A percentile compares a stretch with the other conserved stretches of the same genome.
Conservation (phyloP, 2,329 filamentous ascomycete genomes). For the Colletotrichum sidae region DNA sequence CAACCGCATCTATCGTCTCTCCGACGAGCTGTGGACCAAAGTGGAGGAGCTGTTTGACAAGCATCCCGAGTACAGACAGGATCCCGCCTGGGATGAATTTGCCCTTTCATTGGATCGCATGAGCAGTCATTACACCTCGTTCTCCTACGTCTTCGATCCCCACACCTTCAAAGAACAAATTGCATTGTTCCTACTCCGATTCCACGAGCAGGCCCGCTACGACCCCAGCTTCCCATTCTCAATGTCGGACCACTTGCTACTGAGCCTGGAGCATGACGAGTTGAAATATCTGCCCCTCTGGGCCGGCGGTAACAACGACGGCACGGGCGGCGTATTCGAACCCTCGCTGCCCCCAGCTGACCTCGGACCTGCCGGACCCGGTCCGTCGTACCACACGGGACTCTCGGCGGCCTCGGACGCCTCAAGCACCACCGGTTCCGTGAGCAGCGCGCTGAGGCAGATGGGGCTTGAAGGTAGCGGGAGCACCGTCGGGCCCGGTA, state of each 20-base stretch:
- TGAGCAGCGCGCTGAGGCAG: constrained; percentile 49
- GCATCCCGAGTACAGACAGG: constrained; percentile 14
- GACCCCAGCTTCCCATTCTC: constrained; percentile 47
- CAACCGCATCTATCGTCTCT: background rate
- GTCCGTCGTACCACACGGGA: constrained; percentile 60
- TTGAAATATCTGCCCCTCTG: constrained; percentile 73
- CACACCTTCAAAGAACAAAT: constrained; percentile 12
- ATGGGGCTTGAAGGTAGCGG: constrained; percentile 47
- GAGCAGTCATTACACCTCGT: background rate
- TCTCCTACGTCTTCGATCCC: constrained; percentile 24
- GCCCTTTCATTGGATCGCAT: background rate
- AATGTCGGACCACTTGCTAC: constrained; percentile 59
- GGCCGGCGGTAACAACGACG: constrained; percentile 68
- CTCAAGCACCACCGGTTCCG: constrained; percentile 49
- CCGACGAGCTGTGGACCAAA: background rate
- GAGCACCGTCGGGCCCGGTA: constrained; percentile 48
- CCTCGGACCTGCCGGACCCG: constrained; percentile 59
- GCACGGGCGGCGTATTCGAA: constrained; percentile 62
- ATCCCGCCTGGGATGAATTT: constrained; percentile 9
- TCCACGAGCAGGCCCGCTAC: constrained; percentile 41
- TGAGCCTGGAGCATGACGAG: constrained; percentile 67
- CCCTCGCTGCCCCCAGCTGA: constrained; percentile 53
- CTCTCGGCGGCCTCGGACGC: constrained; percentile 49
- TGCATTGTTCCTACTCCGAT: constrained; percentile 4
- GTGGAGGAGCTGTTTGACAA: background rate